Conservation (phyloP, 116 monocot genomes). For the Thalassia testudinum region DNA sequence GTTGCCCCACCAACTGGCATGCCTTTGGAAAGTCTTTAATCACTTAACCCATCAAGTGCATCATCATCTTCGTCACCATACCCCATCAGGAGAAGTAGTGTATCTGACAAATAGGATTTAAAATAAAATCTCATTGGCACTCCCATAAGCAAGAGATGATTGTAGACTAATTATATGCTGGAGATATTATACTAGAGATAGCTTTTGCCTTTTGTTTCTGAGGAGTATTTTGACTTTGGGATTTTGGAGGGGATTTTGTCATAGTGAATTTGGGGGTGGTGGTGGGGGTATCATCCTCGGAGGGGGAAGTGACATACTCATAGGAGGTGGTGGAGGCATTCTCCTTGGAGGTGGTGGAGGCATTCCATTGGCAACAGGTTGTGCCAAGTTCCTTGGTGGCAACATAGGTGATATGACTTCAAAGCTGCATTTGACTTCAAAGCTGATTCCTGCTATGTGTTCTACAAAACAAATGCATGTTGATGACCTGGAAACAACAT, state of each 20-base stretch:
- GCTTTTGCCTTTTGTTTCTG: constrained; percentile 1
- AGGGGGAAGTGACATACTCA: constrained; percentile 16
- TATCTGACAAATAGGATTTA: constrained; percentile 20
- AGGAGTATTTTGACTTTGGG: background rate
- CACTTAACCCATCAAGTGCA: constrained; percentile 9
- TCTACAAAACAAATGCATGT: background rate
- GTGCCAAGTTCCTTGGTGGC: constrained; percentile 37
- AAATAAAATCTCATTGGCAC: background rate
- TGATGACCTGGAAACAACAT: background rate
- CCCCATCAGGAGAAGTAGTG: constrained; percentile 64
- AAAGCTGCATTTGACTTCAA: constrained; percentile 34
- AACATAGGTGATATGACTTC: constrained; percentile 24
- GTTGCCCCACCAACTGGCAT: constrained; percentile 8
- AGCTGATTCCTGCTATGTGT: constrained; percentile 21
- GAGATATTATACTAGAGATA: constrained; percentile 7
- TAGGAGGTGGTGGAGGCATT: constrained; percentile 19
- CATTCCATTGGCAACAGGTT: constrained; percentile 17
- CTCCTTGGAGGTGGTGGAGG: constrained; percentile 12
- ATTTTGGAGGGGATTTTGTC: constrained; percentile 6
- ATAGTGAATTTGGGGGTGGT: constrained; percentile 14
- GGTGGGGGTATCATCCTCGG: constrained; percentile 5
- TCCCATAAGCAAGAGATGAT: background rate
- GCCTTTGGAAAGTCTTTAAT: constrained; percentile 8
- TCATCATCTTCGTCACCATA: constrained; percentile 92
- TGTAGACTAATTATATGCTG: background rate